These are phyloP conservation scores for Mollisia scopiformis DNA, from an alignment of 2,329 filamentous ascomycete species.

Conservation along the genomic window DNA sequence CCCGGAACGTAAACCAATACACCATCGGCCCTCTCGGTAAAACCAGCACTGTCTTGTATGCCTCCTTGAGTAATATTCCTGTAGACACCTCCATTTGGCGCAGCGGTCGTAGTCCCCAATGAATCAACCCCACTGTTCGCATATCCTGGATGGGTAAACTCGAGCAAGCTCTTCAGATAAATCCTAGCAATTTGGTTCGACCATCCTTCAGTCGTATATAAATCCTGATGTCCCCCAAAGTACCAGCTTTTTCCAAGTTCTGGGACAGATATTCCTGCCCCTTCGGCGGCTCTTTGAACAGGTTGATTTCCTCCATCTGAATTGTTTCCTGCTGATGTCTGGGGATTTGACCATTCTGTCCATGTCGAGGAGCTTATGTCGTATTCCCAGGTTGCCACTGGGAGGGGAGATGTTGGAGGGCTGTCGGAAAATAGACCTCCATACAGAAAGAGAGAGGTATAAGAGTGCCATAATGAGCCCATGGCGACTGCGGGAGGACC, in stretches of 20 bases:
- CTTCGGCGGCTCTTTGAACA: conserved; percentile 73
- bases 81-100: conserved; percentile 65
- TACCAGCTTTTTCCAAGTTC: conserved; percentile 75
- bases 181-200: conserved; percentile 63
- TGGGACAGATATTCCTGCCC: conserved; percentile 71
- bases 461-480: conserved; percentile 77
- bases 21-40: conserved; percentile 75
- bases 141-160: conserved; percentile 75
- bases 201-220: conserved; percentile 62
- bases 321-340: conserved; percentile 65
- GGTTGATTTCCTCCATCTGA: conserved; percentile 57
- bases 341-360: conserved; percentile 63
- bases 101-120: conserved; percentile 55
- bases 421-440: conserved; percentile 74
- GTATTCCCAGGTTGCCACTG: conserved; percentile 73
- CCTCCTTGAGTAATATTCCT: conserved; percentile 76
- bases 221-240: conserved; percentile 76
- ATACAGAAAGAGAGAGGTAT: conserved; percentile 71
- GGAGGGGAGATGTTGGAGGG: conserved; percentile 56
- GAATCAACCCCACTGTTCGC: conserved; percentile 64
- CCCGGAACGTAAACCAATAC: conserved; percentile 74
- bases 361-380: conserved; percentile 60
- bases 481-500: conserved; percentile 73
- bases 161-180: conserved; percentile 74
- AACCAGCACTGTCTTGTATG: conserved; percentile 65